Evolutionary conservation across 495 filamentous ascomycete genomes (phyloP).

Genomic region (Talaromyces wortmannii): DNA sequence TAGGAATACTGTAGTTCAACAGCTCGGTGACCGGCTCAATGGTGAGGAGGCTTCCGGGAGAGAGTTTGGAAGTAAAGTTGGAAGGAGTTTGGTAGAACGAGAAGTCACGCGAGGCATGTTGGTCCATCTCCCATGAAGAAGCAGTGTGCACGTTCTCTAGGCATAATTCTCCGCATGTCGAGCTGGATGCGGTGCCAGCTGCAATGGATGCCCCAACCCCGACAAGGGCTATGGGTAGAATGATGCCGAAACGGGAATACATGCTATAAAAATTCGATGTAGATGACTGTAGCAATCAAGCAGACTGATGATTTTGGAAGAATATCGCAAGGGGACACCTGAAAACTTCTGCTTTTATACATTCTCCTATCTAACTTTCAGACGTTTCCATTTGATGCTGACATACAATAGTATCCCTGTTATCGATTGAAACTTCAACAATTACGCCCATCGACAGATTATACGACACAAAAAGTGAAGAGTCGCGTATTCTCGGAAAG

Average conservation of each 20-base stretch:
- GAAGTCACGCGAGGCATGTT: constrained; percentile 1
- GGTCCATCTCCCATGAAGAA: neutral
- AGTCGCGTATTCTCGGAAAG: too few species aligned
- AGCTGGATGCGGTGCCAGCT: neutral
- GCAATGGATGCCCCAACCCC: neutral
- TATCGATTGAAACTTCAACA: too few species aligned
- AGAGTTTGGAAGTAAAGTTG: neutral
- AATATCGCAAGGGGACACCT: neutral
- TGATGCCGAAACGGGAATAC: neutral
- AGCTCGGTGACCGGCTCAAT: constrained; percentile 18
- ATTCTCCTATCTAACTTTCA: too few species aligned
- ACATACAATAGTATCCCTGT: too few species aligned
- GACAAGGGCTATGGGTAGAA: neutral
- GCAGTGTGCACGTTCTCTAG: neutral
- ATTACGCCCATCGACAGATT: too few species aligned
- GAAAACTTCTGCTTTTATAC: too few species aligned
- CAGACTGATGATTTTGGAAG: neutral
- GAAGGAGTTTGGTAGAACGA: constrained; percentile 1
- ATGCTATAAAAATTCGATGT: neutral
- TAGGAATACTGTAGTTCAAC: constrained; percentile 24
- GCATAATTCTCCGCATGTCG: neutral
- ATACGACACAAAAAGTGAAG: too few species aligned
- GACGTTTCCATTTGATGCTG: too few species aligned
- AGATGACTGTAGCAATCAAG: neutral
- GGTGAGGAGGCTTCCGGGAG: neutral